Base-by-base conservation (phyloP, 768 basidiomycete species). In the Russula abietina region DNA sequence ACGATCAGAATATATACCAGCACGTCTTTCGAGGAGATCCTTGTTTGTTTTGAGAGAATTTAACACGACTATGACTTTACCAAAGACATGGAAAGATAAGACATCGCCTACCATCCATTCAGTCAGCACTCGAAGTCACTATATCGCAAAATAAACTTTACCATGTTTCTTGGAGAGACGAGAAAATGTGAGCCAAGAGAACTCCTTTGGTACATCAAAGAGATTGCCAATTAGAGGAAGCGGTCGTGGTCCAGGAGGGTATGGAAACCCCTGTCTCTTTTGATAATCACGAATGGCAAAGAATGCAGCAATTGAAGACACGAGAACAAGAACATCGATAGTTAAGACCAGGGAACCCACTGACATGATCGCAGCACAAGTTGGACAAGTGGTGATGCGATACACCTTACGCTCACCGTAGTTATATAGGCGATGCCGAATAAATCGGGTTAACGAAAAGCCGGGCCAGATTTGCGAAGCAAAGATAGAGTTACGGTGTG, bases 161-260 rank as follows among this genome's bases (percentile, higher is more conserved):
- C 57, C 62, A 22, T 63, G 16, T 36, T 17, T 54, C 51, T 48
- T 48, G 6, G 62, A 57, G 2, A 41, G 11, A 5, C 43, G 33
- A 8, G 57, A n/a, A n/a, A n/a, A 60, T 11, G 33, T n/a, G 32
- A 60, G 43, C 62, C 62, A 63, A 16, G 32, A 30, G 11, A 14
- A 55, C 16, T 52, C 48, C 33, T 46, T 59, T 32, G 62, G 57
- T 1, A 60, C 30, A 30, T 63, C 51, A 5, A 59, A 14, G n/a
- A 63, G 43, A 39, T 60, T 63, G 9, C 62, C 62, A 5, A 63
- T 30, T 17, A 63, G 7, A 4, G 62, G 62, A 6, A 59, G 28
- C 0, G 62, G 58, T 26, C 36, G 49, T 0, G 62, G 62, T 4
- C 62, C 62, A 28, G 62, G 62, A 5, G 62, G 62, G 22, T 63